These are phyloP conservation scores for Leptographium procerum DNA, from an alignment of 2,329 filamentous ascomycete genomes.

Conservation along the genomic window DNA sequence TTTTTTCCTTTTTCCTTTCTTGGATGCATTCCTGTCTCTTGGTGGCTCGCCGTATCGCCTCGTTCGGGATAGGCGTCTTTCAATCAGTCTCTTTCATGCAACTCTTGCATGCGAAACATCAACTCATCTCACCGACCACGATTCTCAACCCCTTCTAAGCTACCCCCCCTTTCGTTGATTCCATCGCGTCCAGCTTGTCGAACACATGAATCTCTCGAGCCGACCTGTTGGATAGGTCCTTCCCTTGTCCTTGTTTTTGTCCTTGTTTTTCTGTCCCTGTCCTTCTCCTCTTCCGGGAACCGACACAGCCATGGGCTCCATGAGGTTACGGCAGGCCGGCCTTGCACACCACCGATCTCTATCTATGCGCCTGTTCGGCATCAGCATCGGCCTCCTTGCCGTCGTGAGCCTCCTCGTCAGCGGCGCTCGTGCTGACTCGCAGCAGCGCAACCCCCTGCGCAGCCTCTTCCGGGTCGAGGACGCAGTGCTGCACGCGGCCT, in stretches of 20 bases:
- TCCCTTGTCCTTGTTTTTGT: no score
- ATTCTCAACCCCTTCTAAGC: background rate
- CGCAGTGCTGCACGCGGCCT: constrained; percentile 65
- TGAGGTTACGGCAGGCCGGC: background rate
- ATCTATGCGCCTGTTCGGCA: background rate
- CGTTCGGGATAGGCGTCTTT: background rate
- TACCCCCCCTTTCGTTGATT: background rate
- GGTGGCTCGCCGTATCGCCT: no score
- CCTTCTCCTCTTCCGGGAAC: no score
- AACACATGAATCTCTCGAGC: background rate
- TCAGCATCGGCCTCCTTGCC: background rate
- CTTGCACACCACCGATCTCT: no score
- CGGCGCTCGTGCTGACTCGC: constrained; percentile 49
- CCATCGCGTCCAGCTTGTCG: background rate
- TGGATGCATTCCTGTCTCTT: no score
- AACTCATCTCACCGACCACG: background rate
- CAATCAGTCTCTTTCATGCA: background rate
- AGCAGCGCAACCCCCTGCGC: constrained; percentile 63
- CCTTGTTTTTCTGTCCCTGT: no score
- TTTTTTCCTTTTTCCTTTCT: background rate
- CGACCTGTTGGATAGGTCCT: background rate
- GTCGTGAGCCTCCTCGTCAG: constrained; percentile 2
- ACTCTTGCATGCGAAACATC: background rate
- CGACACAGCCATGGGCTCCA: background rate
- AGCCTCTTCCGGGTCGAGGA: constrained; percentile 64